These are phyloP conservation scores for Periconia digitata DNA, from an alignment of 2,329 filamentous ascomycete species.

Conservation along the genomic window DNA sequence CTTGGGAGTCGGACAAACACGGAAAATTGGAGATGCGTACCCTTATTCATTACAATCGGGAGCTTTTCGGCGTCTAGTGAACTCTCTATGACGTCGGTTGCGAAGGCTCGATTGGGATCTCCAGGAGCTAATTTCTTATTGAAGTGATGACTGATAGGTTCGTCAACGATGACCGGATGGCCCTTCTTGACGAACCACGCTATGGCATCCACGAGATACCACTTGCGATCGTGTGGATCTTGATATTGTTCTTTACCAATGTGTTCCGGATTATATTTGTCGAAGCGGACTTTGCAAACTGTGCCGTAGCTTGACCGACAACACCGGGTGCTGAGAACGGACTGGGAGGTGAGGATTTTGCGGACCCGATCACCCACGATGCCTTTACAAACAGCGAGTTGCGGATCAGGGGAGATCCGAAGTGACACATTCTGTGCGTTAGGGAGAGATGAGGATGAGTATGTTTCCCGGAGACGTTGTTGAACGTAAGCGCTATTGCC, in stretches of 20 bases:
- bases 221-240: conserved; percentile 37
- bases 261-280: conserved; percentile 38
- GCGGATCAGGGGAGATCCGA: conserved; percentile 51
- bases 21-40: conserved; percentile 14
- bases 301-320: conserved; percentile 43
- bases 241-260: conserved; percentile 20
- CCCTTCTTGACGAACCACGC: conserved; percentile 44
- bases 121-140: conserved; percentile 34
- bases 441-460: conserved; percentile 25
- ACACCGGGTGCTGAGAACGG: conserved; percentile 48
- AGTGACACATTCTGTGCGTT: conserved; percentile 30
- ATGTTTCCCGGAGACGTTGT: conserved; percentile 35
- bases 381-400: conserved; percentile 58
- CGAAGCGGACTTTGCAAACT: conserved; percentile 40
- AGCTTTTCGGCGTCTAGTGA: conserved; percentile 24
- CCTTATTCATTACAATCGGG: conserved; percentile 30
- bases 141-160: conserved; percentile 38
- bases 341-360: conserved; percentile 45
- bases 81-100: conserved; percentile 34
- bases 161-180: conserved; percentile 35
- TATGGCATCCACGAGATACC: conserved; percentile 40
- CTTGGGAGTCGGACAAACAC: too few relatives aligned
- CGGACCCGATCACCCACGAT: conserved; percentile 56
- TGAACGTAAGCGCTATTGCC: conserved; percentile 48
- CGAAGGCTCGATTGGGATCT: conserved; percentile 34